Base-by-base conservation (phyloP, 1,139 yeast genomes). In the Yamadazyma blattariae region DNA sequence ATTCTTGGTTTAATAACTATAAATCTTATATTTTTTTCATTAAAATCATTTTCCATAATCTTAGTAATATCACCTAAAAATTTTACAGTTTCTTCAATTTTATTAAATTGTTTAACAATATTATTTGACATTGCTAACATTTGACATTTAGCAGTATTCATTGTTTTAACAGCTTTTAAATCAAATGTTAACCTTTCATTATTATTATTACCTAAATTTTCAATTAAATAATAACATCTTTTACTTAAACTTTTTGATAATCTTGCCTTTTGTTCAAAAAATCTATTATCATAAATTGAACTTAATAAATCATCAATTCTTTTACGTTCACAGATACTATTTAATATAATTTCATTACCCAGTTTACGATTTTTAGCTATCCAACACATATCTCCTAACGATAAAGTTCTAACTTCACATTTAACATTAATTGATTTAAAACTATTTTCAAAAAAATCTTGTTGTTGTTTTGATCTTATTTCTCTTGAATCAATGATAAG, bases 371-470 rank as follows among this genome's bases (percentile, higher is more conserved):
- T 74, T 40, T 72, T 71, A 0, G 97, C 98, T 3, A 89, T 71
- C 98, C 98, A 94, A 8, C 85, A 48, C 1, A 83, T 80, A 64
- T 94, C 99, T 1, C 98, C 97, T 2, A 90, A 77, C 0, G 95
- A 65, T 26, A 94, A 64, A 1, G 84, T 67, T 33, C 77, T 59
- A 0, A 74, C 75, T 16, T 77, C 82, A 34, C 78, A 68, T 4
- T 62, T 57, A 1, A 85, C 64, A 0, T 79, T 80, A 18, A 70
- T 56, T 11, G 64, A 52, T 1, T 50, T 52, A n/a, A 92, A 62
- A 27, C 82, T 75, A 4, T 65, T 69, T 6, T 67, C 60, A 51
- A 87, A 86, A 52, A 72, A 83, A 40, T 78, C 82, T 12, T 92
- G 62, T 28, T 87, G 89, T 25, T 54, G 61, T 39, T 64, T 66